Evolutionary conservation across 148 eudicot genomes (phyloP).

Genomic region (Arbutus unedo): DNA sequence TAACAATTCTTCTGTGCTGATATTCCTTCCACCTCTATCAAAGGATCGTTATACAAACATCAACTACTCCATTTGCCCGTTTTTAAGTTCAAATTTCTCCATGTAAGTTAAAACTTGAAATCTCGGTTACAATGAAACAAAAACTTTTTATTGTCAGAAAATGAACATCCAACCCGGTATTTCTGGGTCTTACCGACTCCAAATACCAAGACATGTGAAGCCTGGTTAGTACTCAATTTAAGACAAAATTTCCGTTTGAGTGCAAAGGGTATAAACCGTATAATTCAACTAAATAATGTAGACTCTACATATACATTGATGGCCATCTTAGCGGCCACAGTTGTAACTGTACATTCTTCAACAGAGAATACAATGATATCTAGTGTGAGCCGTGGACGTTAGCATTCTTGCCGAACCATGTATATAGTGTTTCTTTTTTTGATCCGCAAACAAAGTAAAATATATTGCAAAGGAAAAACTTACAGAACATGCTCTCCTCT

Average conservation of each 20-base stretch:
- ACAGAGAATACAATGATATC: background rate
- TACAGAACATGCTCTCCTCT: background rate
- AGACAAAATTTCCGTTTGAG: background rate
- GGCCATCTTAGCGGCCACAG: background rate
- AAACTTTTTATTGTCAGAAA: background rate
- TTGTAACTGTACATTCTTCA: background rate
- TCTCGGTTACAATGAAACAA: background rate
- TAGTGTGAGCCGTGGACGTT: background rate
- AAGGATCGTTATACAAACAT: background rate
- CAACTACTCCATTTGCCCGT: background rate
- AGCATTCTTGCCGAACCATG: background rate
- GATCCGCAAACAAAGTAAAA: too few species aligned
- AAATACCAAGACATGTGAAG: background rate
- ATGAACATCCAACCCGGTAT: background rate
- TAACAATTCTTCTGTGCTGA: background rate
- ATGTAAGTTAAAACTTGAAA: background rate
- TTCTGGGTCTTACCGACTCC: background rate
- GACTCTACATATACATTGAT: background rate
- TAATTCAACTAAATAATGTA: background rate
- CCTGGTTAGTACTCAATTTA: background rate
- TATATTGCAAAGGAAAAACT: too few species aligned
- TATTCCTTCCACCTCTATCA: background rate
- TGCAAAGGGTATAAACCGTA: background rate
- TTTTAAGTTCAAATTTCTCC: background rate
- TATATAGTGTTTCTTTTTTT: background rate